Evolutionary conservation across 2,329 filamentous ascomycete genomes (phyloP), one percentile per base, ranked within the genome.

Genomic region (Ramularia endophylla): DNA sequence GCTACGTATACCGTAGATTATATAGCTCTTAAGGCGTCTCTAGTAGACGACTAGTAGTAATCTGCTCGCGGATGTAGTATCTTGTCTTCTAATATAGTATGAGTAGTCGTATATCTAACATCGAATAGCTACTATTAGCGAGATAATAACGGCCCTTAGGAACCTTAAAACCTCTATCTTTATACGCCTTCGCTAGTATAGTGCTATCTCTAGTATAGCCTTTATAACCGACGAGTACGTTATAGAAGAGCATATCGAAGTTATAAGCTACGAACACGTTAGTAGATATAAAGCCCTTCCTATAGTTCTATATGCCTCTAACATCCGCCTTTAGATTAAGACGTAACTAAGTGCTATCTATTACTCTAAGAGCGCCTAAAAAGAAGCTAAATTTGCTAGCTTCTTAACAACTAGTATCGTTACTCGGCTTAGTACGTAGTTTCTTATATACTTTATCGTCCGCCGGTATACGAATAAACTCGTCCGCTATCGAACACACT

Each of bases 21-120:
- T 29, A 38, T 5, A 38, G 25, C 36, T 38, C 25, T 20, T 38
- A 13, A n/a, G 17, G 17, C 4, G 27, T 38, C 40, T 42, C n/a
- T 4, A 17, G 40, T 29, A 17, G 37, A 11, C 13, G 27, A 8
- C 33, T 17, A 11, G 18, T 12, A 4, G 27, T 22, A 2, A 9
- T 8, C 34, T 33, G 34, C 22, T 43, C 13, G 9, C 9, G 9
- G 22, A 43, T 27, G 17, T 41, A 35, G 22, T 41, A 41, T 19
- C 31, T 4, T 15, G 20, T 41, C 3, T 15, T 27, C 11, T 40
- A 25, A 19, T 33, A 40, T 2, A 9, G 38, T 3, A 35, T 15
- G n/a, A 40, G 13, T 2, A 40, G 4, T 27, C 31, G 31, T 2
- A 12, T 13, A n/a, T 32, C 4, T 15, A 27, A 32, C 13, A 32